Base-by-base conservation (phyloP, 2,329 filamentous ascomycete species). In the Cercospora zeina region DNA sequence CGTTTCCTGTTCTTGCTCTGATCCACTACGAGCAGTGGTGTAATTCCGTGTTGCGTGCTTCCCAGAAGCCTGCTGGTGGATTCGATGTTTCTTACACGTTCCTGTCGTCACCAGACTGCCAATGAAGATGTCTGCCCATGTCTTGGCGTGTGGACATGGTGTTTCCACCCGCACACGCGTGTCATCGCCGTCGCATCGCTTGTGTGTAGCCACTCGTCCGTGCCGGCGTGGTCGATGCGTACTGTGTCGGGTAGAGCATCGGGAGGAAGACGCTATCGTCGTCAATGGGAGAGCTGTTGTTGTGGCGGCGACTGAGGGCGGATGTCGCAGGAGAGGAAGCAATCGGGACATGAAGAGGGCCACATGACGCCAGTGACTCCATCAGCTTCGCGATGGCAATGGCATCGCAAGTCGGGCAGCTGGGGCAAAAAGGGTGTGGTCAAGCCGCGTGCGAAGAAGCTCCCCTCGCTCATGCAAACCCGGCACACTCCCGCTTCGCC, bases 331-430 rank as follows among this genome's bases (percentile, higher is more conserved):
- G 76, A 81, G 79, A 77, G 78, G 78, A 77, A 80, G 80, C 78
- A 82, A 75, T 78, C 81, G 78, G 83, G 83, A 85, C 86, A 88
- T 88, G 84, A 83, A 83, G 82, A 73, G 78, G 75, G 78, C 79
- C 77, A 81, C 85, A 88, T 87, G 70, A 57, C 63, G 66, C 59
- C 53, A 58, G 55, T 57, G 58, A 58, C 49, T 63, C 64, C 66
- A 68, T 70, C 59, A 65, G 65, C 56, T 58, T 59, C 61, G 42
- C 55, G 6, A 27, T 27, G 24, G 24, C 24, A 63, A 59, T 65
- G 62, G 31, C 66, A 68, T 67, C 45, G 53, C 61, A 61, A 24
- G 51, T 21, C 19, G 14, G 31, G n/a, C n/a, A 49, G 51, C 16
- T 7, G 11, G 5, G 0, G 21, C 2, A 14, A n/a, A 11, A 4